Percentiles rank a stretch among this genome's conserved stretches.
Conservation (phyloP, 1,284 basidiomycete species). For the Moesziomyces antarcticus region DNA sequence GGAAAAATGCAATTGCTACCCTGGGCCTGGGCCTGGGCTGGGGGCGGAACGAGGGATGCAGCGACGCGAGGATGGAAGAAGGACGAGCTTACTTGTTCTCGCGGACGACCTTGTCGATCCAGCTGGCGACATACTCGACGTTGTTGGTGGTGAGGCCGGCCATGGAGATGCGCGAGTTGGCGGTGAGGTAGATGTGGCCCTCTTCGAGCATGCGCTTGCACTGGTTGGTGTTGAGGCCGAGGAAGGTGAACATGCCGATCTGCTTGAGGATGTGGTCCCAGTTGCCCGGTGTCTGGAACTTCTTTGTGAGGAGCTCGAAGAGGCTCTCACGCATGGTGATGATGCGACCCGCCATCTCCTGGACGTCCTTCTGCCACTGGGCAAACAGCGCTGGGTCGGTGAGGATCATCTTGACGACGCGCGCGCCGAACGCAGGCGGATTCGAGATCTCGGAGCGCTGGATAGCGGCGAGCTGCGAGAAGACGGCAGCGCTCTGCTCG, state of each 20-base stretch:
- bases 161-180: constrained; percentile 87
- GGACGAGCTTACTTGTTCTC: constrained; percentile 37
- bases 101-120: constrained; percentile 65
- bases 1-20: constrained; percentile 17
- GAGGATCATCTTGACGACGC: constrained; percentile 74
- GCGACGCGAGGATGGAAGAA: background rate
- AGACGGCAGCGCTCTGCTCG: constrained; percentile 54
- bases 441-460: constrained; percentile 93
- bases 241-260: constrained; percentile 67
- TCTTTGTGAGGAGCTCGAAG: constrained; percentile 79
- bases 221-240: constrained; percentile 70
- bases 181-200: constrained; percentile 87
- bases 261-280: constrained; percentile 78
- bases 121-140: constrained; percentile 62
- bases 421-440: constrained; percentile 87
- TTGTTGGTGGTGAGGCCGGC: constrained; percentile 88
- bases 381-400: constrained; percentile 79
- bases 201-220: constrained; percentile 79
- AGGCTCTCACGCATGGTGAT: constrained; percentile 88
- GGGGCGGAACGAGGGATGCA: background rate
- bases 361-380: constrained; percentile 90
- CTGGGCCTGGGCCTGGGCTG: background rate
- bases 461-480: constrained; percentile 80
- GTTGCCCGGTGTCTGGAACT: constrained; percentile 81
- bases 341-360: constrained; percentile 90